Base-by-base conservation (phyloP, 169 alveolate genomes). In the Plasmodium chabaudi region DNA sequence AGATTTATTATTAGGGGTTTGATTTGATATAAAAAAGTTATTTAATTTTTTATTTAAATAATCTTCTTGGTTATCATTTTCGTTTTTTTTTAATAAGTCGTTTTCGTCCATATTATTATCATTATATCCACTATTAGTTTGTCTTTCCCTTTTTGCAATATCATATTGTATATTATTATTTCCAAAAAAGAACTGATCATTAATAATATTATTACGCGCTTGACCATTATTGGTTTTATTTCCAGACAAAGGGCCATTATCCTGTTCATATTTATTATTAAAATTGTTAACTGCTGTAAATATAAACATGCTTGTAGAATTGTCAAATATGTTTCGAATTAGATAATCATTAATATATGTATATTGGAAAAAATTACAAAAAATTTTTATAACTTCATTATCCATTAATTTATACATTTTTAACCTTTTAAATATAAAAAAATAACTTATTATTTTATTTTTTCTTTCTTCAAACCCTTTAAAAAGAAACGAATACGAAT, bases 391-490 rank as follows among this genome's bases (percentile, higher is more conserved):
- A 21, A 77, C 69, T 77, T 77, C 88, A 77, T 77, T 77, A 56
- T 77, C 75, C 77, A 77, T 51, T 51, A 77, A 63, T 63, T 57
- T 63, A 64, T 77, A 9, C 19, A 77, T 42, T 64, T 19, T 53
- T 65, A 77, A 47, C 39, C 39, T 77, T 77, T 77, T 77, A 47
- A 77, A 77, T 27, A 77, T 21, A 57, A 56, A 77, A 64, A 77
- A 77, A 77, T 77, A 77, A 23, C 21, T 77, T 51, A 77, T 47
- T 17, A 77, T 75, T 34, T 77, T 61, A 44, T 63, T 77, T 64
- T 77, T 77, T 49, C 88, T 77, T 57, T 77, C 88, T 77, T 77
- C 88, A 44, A 77, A 77, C n/a, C 88, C 88, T 77, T 77, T 77
- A 64, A 77, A 77, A 9, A 77, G 70, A 77, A 77, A 77, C 5